Evolutionary conservation across 805 yeast species (phyloP).

Genomic region (Myxozyma vanderwaltii): DNA sequence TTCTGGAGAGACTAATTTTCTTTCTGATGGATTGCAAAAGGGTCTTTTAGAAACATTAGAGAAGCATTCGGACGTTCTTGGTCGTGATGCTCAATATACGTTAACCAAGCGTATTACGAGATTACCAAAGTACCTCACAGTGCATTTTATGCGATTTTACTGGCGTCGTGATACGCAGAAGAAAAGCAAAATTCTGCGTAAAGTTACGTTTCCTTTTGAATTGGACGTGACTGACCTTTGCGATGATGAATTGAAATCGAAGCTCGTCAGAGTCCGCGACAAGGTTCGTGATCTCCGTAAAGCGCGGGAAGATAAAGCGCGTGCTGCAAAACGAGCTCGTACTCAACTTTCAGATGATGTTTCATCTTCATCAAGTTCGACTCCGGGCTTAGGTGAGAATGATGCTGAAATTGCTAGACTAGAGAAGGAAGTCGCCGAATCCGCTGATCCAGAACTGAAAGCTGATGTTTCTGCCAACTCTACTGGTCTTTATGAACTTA

Average conservation of each 20-base stretch:
- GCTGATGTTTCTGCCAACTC: constrained; percentile 69
- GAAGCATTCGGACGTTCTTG: constrained; percentile 71
- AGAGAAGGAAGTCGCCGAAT: constrained; percentile 36
- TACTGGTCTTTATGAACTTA: constrained; percentile 80
- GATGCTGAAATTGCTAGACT: constrained; percentile 24
- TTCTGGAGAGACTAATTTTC: constrained; percentile 77
- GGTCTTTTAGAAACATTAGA: constrained; percentile 77
- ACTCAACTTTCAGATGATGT: constrained; percentile 31
- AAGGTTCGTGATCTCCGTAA: constrained; percentile 74
- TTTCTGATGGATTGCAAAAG: constrained; percentile 78
- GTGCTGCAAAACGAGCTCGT: constrained; percentile 68
- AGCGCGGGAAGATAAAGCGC: constrained; percentile 66
- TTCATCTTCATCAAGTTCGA: constrained; percentile 25
- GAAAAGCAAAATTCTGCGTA: constrained; percentile 90
- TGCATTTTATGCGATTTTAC: constrained; percentile 91
- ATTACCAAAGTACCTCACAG: constrained; percentile 83
- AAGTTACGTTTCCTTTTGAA: constrained; percentile 92
- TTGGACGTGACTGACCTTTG: constrained; percentile 84
- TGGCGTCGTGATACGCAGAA: constrained; percentile 92
- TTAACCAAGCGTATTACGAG: constrained; percentile 62
- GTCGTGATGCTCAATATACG: constrained; percentile 69
- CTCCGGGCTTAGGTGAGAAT: constrained; percentile 35
- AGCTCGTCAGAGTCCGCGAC: constrained; percentile 73
- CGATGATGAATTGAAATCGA: constrained; percentile 70
- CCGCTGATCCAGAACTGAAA: constrained; percentile 48